Percentiles rank a stretch among this genome's conserved stretches.
phyloP scores from a whole-genome alignment of 176 grass and related monocot species.

The Leersia perrieri region DNA sequence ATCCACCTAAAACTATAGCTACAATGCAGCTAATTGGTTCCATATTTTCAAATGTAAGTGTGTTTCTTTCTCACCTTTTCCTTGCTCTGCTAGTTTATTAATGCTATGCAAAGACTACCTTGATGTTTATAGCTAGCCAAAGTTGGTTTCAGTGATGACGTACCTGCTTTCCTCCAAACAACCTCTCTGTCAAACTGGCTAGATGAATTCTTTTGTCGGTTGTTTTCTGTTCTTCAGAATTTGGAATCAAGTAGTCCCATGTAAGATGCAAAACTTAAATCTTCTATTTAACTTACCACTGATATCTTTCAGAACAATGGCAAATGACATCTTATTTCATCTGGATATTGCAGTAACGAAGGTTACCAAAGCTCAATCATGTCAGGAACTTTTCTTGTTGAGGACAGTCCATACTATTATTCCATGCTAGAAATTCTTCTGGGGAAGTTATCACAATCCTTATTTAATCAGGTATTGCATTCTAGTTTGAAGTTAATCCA shows the following conservation, averaged over 20 bases:
- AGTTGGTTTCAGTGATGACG: conserved; percentile 55
- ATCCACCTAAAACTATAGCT: conserved; percentile 95
- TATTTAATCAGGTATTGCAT: conserved; percentile 76
- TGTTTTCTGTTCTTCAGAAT: conserved; percentile 93
- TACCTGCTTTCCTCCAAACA: conserved; percentile 66
- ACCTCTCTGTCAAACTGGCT: conserved; percentile 75
- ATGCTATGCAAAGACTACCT: conserved; percentile 30
- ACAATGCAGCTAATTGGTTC: conserved; percentile 94
- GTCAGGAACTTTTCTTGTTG: conserved; percentile 87
- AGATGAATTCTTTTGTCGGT: conserved; percentile 83
- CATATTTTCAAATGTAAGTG: conserved; percentile 93
- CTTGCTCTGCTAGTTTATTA: conserved; percentile 28
- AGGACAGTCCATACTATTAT: conserved; percentile 83
- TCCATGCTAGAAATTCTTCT: conserved; percentile 95
- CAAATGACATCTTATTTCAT: conserved; percentile 24
- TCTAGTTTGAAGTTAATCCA: conserved; percentile 9
- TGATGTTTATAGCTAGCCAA: conserved; percentile 64
- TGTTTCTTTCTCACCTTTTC: conserved; percentile 14
- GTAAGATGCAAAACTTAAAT: conserved; percentile 49
- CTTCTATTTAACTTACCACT: not conserved
- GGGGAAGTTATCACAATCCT: conserved; percentile 76
- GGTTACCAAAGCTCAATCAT: conserved; percentile 61
- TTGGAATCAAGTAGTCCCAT: conserved; percentile 84
- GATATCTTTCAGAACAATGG: not conserved
- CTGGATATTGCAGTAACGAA: conserved; percentile 71